Evolutionary conservation across 179 eudicot genomes (phyloP), one percentile per base, ranked within the genome.

Genomic region (Actinidia polygama): DNA sequence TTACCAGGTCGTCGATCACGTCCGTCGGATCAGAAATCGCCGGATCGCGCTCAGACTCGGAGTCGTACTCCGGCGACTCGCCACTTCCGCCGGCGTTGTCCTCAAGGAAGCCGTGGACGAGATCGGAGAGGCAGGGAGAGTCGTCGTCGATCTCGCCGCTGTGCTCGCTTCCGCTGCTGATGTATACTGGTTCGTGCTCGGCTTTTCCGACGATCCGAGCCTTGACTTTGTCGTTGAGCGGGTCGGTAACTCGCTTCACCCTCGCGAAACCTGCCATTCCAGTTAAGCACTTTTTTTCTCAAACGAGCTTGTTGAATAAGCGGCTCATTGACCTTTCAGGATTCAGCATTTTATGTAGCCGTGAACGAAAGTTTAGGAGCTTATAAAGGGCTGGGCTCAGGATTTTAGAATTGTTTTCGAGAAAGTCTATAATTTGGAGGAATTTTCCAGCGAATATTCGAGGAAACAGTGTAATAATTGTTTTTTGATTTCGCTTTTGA

Each of bases 131-230:
- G 44, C 89, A 88, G 1, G 91, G 91, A 0, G 94, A 90, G 6
- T 70, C 6, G 75, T 19, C 55, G 57, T 16, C 89, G 76, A 24
- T 76, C 5, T 89, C 86, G 23, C 80, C 89, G 55, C 90, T 89
- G 84, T 90, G 92, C 8, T 93, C 94, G 87, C 96, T 92, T 10
- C 98, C 97, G 86, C 95, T 91, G 81, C 82, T 87, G 59, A 57
- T 80, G 51, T 77, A 82, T 19, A 44, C 75, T 47, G 84, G 87
- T 61, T 82, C 64, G 7, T n/a, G 16, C 21, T 63, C 40, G 61
- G 61, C 78, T 53, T 67, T 50, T 18, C 87, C 88, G 68, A 92
- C 80, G 62, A 95, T 89, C 72, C 94, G 82, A 15, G 87, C 90
- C 72, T 90, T 92, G 7, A 89, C 87, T 12, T 84, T 86, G 53